These are phyloP conservation scores for Leccinum longicurvipes DNA, from an alignment of 768 basidiomycete genomes.

Conservation along the genomic window DNA sequence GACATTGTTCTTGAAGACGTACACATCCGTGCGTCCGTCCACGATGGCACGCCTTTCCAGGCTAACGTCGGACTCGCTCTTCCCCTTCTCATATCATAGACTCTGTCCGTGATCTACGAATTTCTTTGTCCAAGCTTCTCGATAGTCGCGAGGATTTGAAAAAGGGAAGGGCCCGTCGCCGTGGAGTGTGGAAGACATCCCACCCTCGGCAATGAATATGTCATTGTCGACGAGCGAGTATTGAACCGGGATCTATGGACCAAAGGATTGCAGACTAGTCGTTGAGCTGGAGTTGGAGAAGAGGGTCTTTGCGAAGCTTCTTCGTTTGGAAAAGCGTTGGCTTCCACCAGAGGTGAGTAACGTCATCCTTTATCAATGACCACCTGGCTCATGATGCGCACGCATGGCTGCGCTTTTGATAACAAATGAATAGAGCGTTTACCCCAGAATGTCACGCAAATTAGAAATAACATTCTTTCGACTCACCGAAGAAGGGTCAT, in stretches of 20 bases:
- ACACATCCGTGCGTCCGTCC: slow-evolving; percentile 86
- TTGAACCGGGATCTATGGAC: slow-evolving; percentile 86
- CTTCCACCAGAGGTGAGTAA: slow-evolving; percentile 77
- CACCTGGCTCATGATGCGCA: not conserved
- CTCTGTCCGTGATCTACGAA: slow-evolving; percentile 47
- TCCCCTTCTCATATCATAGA: slow-evolving; percentile 77
- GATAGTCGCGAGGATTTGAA: slow-evolving; percentile 34
- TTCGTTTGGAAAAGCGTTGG: slow-evolving; percentile 91
- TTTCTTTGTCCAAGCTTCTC: slow-evolving; percentile 41
- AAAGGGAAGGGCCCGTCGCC: slow-evolving; percentile 48
- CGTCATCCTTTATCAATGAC: not conserved
- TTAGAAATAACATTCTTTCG: too few species aligned
- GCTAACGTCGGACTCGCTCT: slow-evolving; percentile 33
- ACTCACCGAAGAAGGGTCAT: too few species aligned
- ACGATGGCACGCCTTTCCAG: slow-evolving; percentile 76
- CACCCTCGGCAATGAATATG: slow-evolving; percentile 61
- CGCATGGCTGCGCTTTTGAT: slow-evolving; percentile 71
- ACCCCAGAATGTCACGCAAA: too few species aligned
- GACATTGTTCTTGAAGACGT: slow-evolving; percentile 84
- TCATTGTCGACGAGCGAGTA: slow-evolving; percentile 94
- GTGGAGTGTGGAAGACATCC: slow-evolving; percentile 53
- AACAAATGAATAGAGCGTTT: too few species aligned
- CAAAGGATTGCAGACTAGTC: slow-evolving; percentile 71
- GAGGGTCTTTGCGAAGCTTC: slow-evolving; percentile 71
- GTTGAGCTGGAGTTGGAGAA: slow-evolving; percentile 64